A percentile compares a stretch with the other conserved stretches of the same genome.
These are phyloP conservation scores for Quercus lobata DNA, from an alignment of 331 rosid species.

Conservation along the genomic window DNA sequence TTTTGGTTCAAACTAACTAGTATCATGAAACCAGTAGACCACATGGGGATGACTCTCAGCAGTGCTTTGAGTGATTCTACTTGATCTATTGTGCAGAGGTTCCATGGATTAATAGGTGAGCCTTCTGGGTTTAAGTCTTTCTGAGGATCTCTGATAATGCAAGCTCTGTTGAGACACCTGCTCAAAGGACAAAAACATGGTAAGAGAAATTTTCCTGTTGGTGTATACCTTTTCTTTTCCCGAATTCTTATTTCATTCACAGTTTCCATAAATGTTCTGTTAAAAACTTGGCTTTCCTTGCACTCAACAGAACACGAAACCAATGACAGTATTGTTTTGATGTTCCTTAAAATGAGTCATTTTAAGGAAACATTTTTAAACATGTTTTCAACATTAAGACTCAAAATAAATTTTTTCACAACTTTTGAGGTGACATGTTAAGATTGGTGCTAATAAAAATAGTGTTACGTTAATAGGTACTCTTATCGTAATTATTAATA, in stretches of 20 bases:
- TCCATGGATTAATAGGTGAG: constrained; percentile 37
- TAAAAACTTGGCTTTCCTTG: neutral
- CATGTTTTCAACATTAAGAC: too few species aligned
- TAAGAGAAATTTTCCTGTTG: neutral
- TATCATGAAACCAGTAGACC: constrained; percentile 47
- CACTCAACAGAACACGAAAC: neutral
- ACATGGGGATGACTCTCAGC: constrained; percentile 42
- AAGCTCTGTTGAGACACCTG: constrained; percentile 40
- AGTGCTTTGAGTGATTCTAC: constrained; percentile 46
- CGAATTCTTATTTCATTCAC: too few species aligned
- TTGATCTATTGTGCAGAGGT: constrained; percentile 37
- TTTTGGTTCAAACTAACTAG: constrained; percentile 10
- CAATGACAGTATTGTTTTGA: neutral
- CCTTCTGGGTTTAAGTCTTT: constrained; percentile 29
- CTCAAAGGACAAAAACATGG: neutral
- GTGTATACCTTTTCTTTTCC: neutral
- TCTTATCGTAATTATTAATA: too few species aligned
- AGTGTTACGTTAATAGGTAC: too few species aligned
- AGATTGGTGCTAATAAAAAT: too few species aligned
- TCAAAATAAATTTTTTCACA: too few species aligned
- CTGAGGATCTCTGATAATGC: constrained; percentile 7
- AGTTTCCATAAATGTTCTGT: neutral
- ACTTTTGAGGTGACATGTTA: too few species aligned
- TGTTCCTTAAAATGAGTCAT: neutral
- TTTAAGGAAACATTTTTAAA: too few species aligned